Percentiles rank a stretch among this genome's conserved stretches.
Evolutionary conservation across 225 moss, liverwort and hornwort species (phyloP).

Genomic region (Neckera pumila): DNA sequence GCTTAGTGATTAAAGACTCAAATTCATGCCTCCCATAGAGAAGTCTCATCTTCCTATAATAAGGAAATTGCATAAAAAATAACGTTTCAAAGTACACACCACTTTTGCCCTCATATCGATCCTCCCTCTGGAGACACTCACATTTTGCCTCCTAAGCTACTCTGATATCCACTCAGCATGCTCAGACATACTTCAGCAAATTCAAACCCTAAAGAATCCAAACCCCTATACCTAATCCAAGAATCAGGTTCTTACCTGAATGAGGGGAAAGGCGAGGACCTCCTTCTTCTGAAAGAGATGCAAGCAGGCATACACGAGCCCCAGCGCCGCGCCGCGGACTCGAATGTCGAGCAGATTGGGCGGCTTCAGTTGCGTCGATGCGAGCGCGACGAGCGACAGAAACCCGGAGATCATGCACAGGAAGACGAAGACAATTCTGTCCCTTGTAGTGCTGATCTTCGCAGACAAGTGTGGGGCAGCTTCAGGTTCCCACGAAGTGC

Average conservation of each 20-base stretch:
- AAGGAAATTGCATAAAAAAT: neutral
- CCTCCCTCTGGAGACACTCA: neutral
- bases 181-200: neutral
- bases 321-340: conserved; percentile 50
- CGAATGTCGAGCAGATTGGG: conserved; percentile 22
- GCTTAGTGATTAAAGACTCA: neutral
- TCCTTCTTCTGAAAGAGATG: conserved; percentile 43
- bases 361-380: neutral
- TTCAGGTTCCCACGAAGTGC: conserved; percentile 28
- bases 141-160: neutral
- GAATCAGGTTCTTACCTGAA: conserved; percentile 34
- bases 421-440: conserved; percentile 19
- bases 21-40: neutral
- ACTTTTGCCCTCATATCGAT: neutral
- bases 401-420: conserved; percentile 48
- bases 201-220: neutral
- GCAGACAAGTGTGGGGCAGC: conserved; percentile 11
- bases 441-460: conserved; percentile 35
- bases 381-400: conserved; percentile 41
- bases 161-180: neutral
- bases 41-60: neutral
- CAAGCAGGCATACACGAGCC: conserved; percentile 39
- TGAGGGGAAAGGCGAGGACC: conserved; percentile 52
- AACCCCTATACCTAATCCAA: neutral
- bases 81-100: neutral